A percentile compares a stretch with the other conserved stretches of the same genome.
These are phyloP conservation scores for Copromyces sp. DNA, from an alignment of 495 filamentous ascomycete genomes.

Conservation along the genomic window DNA sequence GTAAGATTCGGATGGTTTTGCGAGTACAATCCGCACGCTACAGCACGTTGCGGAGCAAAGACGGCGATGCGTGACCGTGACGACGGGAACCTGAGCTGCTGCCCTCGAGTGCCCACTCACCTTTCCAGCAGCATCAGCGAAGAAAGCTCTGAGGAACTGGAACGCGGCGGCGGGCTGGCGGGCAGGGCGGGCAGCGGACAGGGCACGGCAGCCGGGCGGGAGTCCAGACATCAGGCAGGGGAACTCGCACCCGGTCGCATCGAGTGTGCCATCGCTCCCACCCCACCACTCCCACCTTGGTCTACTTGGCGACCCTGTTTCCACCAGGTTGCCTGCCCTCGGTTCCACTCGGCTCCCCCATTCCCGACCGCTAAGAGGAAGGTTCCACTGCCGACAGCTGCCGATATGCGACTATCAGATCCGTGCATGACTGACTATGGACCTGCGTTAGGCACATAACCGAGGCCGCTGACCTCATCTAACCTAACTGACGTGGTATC, in stretches of 20 bases:
- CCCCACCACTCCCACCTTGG: neutral
- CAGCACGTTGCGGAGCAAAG: neutral
- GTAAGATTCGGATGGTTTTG: neutral
- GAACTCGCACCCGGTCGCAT: neutral
- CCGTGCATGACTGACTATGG: neutral
- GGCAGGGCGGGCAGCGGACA: neutral
- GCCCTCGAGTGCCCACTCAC: neutral
- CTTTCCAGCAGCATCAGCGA: neutral
- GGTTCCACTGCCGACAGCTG: neutral
- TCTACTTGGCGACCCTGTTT: neutral
- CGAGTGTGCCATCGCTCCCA: neutral
- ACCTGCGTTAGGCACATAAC: neutral
- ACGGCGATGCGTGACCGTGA: neutral
- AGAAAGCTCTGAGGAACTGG: neutral
- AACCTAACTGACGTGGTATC: neutral
- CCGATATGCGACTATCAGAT: neutral
- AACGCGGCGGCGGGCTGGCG: neutral
- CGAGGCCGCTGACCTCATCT: neutral
- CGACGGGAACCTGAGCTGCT: neutral
- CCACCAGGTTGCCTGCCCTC: neutral
- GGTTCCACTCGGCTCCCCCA: neutral
- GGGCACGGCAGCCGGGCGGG: neutral
- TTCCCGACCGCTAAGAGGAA: neutral
- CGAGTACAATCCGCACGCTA: neutral
- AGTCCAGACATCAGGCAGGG: neutral